Base-by-base conservation (phyloP, 768 basidiomycete species). In the Tremella mesenterica region DNA sequence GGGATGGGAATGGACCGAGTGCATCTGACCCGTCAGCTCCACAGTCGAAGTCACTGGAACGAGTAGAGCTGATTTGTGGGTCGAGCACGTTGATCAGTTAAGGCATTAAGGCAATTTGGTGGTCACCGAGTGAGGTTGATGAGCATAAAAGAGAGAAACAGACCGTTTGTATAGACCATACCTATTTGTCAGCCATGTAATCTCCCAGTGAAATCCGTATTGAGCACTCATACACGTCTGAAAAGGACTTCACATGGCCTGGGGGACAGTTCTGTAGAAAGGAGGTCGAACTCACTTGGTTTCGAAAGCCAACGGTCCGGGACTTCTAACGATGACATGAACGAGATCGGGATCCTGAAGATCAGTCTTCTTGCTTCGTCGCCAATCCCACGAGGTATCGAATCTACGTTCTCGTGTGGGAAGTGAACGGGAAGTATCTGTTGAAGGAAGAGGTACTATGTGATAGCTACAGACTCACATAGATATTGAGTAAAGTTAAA, bases 151-250 rank as follows among this genome's bases (percentile, higher is more conserved):
- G n/a, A n/a, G 28, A 39, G 29, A 23, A 47, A 36, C 53, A 27
- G 43, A 67, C 66, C 69, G 56, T 44, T 59, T 49, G 34, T 70
- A 73, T 2, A 73, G 59, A 27, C 71, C 71, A 45, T 73, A 73
- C 55, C 70, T 71, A 14, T 25, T 31, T 36, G 12, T n/a, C 34
- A 12, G 34, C 34, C 8, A 25, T 10, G 46, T 53, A 50, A 53
- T 44, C 39, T 25, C 13, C 21, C 25, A 12, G 13, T 6, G 16
- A 13, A 20, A 51, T 53, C 44, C 21, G 44, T 16, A 26, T 23
- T 25, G n/a, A 16, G 7, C 7, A 7, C 16, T 26, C 18, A 5
- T 45, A 44, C 44, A n/a, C 21, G 8, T 7, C 44, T 18, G 8
- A 16, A 16, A 16, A n/a, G 41, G 8, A 25, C 46, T 13, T 6